A percentile compares a stretch with the other conserved stretches of the same genome.
Evolutionary conservation across 2,329 filamentous ascomycete genomes (phyloP).

Genomic region (Diaporthe destruens): DNA sequence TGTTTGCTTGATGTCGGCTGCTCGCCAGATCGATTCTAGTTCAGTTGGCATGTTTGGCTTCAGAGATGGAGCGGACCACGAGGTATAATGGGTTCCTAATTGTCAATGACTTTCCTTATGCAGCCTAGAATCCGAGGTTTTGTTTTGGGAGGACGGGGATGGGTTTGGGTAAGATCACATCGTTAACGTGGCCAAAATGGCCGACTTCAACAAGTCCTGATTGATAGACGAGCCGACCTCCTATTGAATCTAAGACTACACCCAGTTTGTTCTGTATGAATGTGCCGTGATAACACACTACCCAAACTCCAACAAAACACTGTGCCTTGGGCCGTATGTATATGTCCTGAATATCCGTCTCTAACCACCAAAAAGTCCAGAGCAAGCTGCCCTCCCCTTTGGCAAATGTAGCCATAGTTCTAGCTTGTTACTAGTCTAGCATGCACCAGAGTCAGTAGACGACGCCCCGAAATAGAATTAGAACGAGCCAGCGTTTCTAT

Average conservation of each 20-base stretch:
- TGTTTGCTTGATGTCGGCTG: not conserved
- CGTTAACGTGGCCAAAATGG: not conserved
- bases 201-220: not conserved
- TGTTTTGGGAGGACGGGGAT: not conserved
- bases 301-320: not conserved
- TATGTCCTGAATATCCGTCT: not conserved
- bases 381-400: no score
- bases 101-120: conserved; percentile 38
- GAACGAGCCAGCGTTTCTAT: conserved; percentile 2
- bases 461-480: not conserved
- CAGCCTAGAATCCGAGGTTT: conserved; percentile 13
- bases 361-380: not conserved
- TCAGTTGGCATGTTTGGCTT: not conserved
- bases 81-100: not conserved
- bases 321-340: not conserved
- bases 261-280: not conserved
- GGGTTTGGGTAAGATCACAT: not conserved
- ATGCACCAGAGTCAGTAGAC: not conserved
- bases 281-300: not conserved
- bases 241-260: not conserved
- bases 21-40: not conserved
- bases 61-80: not conserved
- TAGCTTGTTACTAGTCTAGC: not conserved
- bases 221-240: not conserved
- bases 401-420: not conserved